Evolutionary conservation across 2,329 filamentous ascomycete genomes (phyloP).

Genomic region (Grosmannia serpens): DNA sequence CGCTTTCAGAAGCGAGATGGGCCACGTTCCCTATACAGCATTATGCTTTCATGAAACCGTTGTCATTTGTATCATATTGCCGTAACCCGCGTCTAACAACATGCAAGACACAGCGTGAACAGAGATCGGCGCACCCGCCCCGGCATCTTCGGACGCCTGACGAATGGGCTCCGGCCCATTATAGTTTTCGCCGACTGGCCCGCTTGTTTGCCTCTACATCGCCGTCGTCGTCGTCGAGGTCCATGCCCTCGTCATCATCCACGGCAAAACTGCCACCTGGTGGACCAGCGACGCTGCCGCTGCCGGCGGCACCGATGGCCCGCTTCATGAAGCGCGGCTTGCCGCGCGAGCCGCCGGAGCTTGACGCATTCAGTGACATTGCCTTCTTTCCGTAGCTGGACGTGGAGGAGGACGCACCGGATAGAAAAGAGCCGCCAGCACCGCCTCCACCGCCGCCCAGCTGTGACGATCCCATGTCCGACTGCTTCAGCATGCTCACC

Average conservation of each 20-base stretch:
- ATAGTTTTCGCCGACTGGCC: slow-evolving; percentile 43
- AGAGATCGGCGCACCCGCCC: no score
- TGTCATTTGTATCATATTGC: background rate
- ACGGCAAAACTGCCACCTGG: background rate
- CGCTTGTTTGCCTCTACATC: slow-evolving; percentile 37
- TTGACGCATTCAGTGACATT: slow-evolving; percentile 5
- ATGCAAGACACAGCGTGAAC: background rate
- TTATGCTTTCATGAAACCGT: background rate
- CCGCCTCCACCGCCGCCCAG: slow-evolving; percentile 9
- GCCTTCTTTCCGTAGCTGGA: background rate
- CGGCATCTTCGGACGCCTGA: background rate
- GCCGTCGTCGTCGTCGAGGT: slow-evolving; percentile 38
- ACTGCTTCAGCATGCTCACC: slow-evolving; percentile 10
- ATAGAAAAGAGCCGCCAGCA: slow-evolving; percentile 10
- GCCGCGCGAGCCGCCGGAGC: slow-evolving; percentile 7
- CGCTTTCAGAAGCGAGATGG: background rate
- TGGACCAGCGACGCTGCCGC: background rate
- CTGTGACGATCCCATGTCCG: background rate
- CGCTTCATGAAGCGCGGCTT: slow-evolving; percentile 22
- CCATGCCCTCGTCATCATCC: slow-evolving; percentile 27
- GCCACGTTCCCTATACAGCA: background rate
- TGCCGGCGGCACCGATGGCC: slow-evolving; percentile 8
- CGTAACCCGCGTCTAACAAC: background rate
- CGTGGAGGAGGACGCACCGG: background rate
- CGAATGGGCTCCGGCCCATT: slow-evolving; percentile 6